A percentile compares a stretch with the other conserved stretches of the same genome.
These are phyloP conservation scores for Kwoniella europaea DNA, from an alignment of 768 basidiomycete species.

Conservation along the genomic window DNA sequence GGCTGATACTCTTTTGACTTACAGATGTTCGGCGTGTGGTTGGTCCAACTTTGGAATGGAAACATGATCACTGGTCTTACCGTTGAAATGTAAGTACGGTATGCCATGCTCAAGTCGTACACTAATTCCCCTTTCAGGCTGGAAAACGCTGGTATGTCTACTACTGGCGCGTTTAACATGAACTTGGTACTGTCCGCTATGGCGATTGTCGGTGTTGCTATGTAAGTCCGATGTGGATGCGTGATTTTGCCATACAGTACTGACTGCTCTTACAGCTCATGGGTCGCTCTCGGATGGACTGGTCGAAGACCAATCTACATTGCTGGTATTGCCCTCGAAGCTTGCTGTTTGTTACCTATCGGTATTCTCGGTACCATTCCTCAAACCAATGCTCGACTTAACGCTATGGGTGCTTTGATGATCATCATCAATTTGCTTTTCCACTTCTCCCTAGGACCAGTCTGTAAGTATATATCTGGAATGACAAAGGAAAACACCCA, in stretches of 20 bases:
- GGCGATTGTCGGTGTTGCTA: conserved; percentile 34
- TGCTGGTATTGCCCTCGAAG: conserved; percentile 26
- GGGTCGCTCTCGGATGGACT: conserved; percentile 20
- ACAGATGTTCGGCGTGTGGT: conserved; percentile 35
- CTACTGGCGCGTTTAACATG: conserved; percentile 33
- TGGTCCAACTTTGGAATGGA: conserved; percentile 35
- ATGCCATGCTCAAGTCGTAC: too few species aligned
- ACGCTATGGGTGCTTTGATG: conserved; percentile 35
- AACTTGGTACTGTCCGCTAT: conserved; percentile 35
- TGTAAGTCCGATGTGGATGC: conserved; percentile 15
- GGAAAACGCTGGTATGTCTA: conserved; percentile 31
- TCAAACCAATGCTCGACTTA: conserved; percentile 9
- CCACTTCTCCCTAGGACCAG: conserved; percentile 37
- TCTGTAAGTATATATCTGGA: conserved; percentile 19
- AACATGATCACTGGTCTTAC: conserved; percentile 41
- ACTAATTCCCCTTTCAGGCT: conserved; percentile 17
- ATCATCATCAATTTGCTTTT: conserved; percentile 42
- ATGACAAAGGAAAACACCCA: background rate
- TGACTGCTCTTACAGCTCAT: conserved; percentile 18
- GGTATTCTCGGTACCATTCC: conserved; percentile 37
- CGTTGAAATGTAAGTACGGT: conserved; percentile 27
- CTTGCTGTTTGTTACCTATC: conserved; percentile 29
- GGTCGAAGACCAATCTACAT: conserved; percentile 43
- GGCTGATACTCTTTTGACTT: too few species aligned
- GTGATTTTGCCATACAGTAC: background rate